Evolutionary conservation across 75 land plant genomes (phyloP), one percentile per base, ranked within the genome.

Genomic region (Sequoia sempervirens): DNA sequence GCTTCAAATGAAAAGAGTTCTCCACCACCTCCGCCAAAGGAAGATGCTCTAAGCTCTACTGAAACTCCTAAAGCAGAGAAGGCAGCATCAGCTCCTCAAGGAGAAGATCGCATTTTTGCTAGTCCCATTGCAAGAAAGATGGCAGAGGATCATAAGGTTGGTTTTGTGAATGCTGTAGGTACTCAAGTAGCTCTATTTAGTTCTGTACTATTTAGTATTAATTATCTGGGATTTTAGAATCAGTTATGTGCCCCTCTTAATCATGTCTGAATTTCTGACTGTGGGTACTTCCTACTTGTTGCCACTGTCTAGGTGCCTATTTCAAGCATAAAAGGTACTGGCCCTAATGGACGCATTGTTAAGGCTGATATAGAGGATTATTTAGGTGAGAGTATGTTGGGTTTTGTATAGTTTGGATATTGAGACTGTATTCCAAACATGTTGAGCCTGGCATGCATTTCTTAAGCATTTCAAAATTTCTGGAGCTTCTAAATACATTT

Each of bases 341-440:
- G 99, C 72, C 99, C 95, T 72, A 92, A 94, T 85, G 99, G 99
- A 53, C 88, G 94, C 50, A 95, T 98, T 84, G 87, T 98, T 75
- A 96, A 95, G 89, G 98, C 98, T 83, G 99, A 98, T 90, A 90
- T 98, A 79, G 99, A 98, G 83, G 99, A 93, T 74, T 95, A 90
- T 83, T 84, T 97, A 85, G 99, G 99, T 80, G 61, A 50, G 61
- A 26, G 5, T 53, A 53, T 54, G 20, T 80, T 69, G 32, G 11
- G 13, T 30, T 69, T 69, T 69, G 14, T 32, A 12, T 30, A 10
- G 73, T 30, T 32, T 69, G 36, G 14, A 69, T 32, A 11, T 30
- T 69, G 73, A 11, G 36, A 30, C 15, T 32, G 72, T 69, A 69
- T 69, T 69, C 36, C 73, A 30, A 32, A 69, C 14, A 69, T 69